Evolutionary conservation across 345 rosid species (phyloP), one percentile per base, ranked within the genome.

Genomic region (Arabidopsis arenosa): DNA sequence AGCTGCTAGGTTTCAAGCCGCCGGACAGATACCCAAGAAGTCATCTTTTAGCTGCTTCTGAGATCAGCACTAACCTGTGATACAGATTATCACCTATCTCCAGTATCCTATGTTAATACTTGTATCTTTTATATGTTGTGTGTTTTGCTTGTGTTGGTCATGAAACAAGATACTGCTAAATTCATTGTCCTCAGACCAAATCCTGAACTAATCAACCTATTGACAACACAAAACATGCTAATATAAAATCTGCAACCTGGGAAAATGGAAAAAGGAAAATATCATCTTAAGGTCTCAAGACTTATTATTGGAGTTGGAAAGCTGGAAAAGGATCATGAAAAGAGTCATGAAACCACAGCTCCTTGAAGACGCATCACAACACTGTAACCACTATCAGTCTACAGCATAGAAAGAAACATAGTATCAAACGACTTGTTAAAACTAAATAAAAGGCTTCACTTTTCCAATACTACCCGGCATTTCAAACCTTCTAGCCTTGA

Each of bases 1-100:
- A 68, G 93, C 96, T 65, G 97, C 91, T 12, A 89, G 83, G 77
- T 79, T 83, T 79, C 92, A 88, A 5, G 96, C 97, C 15, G 86
- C 85, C 2, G 91, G 93, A 9, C 78, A 81, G 26, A 43, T 79
- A 51, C 99, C 99, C 2, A 89, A 88, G 73, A 89, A 86, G 84
- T 36, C 76, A 48, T 71, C 70, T 72, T 73, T 86, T 10, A 86
- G 86, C 40, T 92, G 96, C 84, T 89, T 94, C 87, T 89, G 77
- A 84, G 58, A 63, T 44, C 44, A 58, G 33, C 58, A 55, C 17
- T 23, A 35, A 66, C 40, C 48, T 55, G 40, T 30, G 45, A 67
- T 32, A 30, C 54, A 49, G 6, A 41, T 41, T 52, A 30, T 40
- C 37, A 60, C 45, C 35, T 12, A 21, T 51, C 39, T 32, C 11